Evolutionary conservation across 148 eudicot species (phyloP), one percentile per base, ranked within the genome.

Genomic region (Fagopyrum tataricum): DNA sequence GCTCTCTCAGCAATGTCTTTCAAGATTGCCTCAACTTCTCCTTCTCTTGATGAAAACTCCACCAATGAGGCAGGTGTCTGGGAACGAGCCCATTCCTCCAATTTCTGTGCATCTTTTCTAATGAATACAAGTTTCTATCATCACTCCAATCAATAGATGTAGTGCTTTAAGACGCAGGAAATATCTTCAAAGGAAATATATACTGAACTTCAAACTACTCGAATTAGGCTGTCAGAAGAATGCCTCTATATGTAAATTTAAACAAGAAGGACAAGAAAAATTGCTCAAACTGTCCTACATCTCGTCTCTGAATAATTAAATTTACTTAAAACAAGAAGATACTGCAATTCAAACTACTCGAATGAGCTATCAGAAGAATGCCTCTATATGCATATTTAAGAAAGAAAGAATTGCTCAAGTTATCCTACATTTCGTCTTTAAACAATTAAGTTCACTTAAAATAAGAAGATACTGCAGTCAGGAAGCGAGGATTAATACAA

Each of bases 1-100:
- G 99, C 99, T 86, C 96, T 90, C 77, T 78, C 85, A 48, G 99
- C 82, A 84, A 90, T 95, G 64, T 90, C 96, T 83, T 90, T 95
- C 39, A 95, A 76, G 70, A 78, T 75, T 59, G 44, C 84, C 84
- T 95, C 99, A 74, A 87, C 83, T 73, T 95, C 99, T 66, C 99
- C 97, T 48, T 88, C 92, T 78, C 77, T 87, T 8, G 92, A 85
- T 71, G 90, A 83, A 78, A 95, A 95, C 67, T 87, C 93, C 44
- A 88, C 87, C 77, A 95, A 79, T 46, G 96, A 82, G 78, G 80
- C 80, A 37, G 89, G 70, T 71, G 86, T 84, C 76, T 95, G 97
- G 21, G 84, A 6, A 56, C 90, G 83, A 21, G 97, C 97, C 99
- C 99, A 95, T 44, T 88, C 93, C 79, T 92, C 99, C 81, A 95